Evolutionary conservation across 345 rosid species (phyloP), one percentile per base, ranked within the genome.

Genomic region (Acer saccharum): DNA sequence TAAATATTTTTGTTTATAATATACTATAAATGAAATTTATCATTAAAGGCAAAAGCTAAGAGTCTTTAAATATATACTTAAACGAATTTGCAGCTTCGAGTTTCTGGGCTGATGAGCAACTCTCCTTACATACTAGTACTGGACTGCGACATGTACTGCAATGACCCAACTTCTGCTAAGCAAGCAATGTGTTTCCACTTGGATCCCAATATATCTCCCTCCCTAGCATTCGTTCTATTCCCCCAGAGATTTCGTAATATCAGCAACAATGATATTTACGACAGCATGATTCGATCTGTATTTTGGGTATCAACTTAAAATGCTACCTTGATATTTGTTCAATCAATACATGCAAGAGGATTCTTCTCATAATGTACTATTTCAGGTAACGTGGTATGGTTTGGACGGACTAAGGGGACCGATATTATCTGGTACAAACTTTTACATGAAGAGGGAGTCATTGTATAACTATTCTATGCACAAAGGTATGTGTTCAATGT

Each of bases 141-240:
- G 13, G 91, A 90, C 55, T 85, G 90, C 48, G 93, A 90, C 84
- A 86, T 85, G 90, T 78, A 73, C 68, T 88, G 84, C 71, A 85
- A 82, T 21, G 91, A 86, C 69, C 89, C 88, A 14, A 75, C 75
- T 18, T 84, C 93, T 0, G 86, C 87, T 14, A 79, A 74, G 58
- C 86, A 84, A 65, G 91, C 90, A 10, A 79, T 86, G 81, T 88
- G 93, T 73, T 85, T 77, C 74, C 75, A 79, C 29, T 67, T 72
- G 39, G 91, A 88, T 71, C 88, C 88, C 18, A 6, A 60, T 4
- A 68, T 80, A 17, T 75, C 85, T 11, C 10, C 68, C 35, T 78
- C 84, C 0, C 64, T 88, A 20, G 85, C 86, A 0, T 88, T 83
- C 14, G 85, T 89, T 16, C 87, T 81, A 14, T 86, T 88, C 74